Evolutionary conservation across 139 green algal species (phyloP).

Genomic region (Chlorella sp.): DNA sequence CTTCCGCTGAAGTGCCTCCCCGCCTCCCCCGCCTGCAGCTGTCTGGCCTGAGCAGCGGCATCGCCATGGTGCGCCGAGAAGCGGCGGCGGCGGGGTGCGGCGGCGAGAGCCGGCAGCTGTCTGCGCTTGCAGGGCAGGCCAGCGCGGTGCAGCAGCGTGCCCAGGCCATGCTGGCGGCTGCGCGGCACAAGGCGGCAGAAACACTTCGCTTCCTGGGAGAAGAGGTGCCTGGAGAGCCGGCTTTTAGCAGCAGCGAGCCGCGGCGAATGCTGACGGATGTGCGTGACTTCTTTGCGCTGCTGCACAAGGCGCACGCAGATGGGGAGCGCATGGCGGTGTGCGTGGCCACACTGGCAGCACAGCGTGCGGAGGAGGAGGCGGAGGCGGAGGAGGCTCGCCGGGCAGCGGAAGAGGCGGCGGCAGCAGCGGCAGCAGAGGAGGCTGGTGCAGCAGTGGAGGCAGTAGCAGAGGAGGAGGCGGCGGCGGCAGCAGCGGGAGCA

Average conservation of each 20-base stretch:
- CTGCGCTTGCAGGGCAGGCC: neutral
- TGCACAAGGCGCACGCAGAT: conserved; percentile 24
- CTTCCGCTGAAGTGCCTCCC: neutral
- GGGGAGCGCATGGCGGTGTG: conserved; percentile 31
- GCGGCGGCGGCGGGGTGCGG: neutral
- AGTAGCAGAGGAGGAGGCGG: neutral
- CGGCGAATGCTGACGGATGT: conserved; percentile 29
- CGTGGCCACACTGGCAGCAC: conserved; percentile 1
- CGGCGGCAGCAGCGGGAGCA: neutral
- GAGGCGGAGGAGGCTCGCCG: neutral
- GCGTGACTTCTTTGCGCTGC: conserved; percentile 18
- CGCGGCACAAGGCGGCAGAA: neutral
- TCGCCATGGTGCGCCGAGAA: conserved; percentile 25
- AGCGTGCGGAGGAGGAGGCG: conserved; percentile 3
- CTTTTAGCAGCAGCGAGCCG: neutral
- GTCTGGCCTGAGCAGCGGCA: neutral
- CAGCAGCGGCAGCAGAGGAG: neutral
- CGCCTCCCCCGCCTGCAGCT: neutral
- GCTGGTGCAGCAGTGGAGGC: neutral
- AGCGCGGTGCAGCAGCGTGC: conserved; percentile 22
- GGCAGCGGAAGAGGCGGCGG: neutral
- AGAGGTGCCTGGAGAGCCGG: conserved; percentile 8
- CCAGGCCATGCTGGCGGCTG: conserved; percentile 10
- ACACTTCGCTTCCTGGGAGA: conserved; percentile 20
- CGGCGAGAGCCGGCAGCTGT: conserved; percentile 9